These are phyloP conservation scores for Rubia occidens DNA, from an alignment of 305 asterid species.

Conservation along the genomic window DNA sequence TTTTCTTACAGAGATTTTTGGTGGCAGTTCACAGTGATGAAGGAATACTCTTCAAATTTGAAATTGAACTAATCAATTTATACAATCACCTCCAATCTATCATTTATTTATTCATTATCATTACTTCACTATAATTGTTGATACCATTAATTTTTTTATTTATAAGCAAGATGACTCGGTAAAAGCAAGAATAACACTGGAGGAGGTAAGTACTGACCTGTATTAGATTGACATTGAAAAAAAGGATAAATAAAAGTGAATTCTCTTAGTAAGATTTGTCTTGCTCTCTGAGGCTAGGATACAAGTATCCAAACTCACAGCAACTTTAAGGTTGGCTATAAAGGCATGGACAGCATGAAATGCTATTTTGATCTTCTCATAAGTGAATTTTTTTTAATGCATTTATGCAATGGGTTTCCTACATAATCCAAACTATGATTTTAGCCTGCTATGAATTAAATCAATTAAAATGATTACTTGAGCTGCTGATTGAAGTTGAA, in stretches of 20 bases:
- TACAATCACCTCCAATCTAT: not conserved
- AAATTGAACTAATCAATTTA: too few relatives aligned
- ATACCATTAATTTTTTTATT: not conserved
- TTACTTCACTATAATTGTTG: not conserved
- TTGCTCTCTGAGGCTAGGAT: not conserved
- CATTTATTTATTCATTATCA: not conserved
- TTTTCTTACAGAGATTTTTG: not conserved
- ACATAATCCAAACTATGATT: not conserved
- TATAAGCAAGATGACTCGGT: not conserved
- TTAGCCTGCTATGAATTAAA: not conserved
- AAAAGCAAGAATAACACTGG: not conserved
- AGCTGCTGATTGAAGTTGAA: not conserved
- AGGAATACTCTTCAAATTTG: not conserved
- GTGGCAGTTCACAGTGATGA: not conserved
- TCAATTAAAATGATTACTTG: not conserved
- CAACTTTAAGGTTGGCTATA: not conserved
- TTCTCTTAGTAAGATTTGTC: not conserved
- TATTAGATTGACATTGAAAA: not conserved
- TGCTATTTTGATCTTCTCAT: not conserved
- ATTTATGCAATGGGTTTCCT: not conserved
- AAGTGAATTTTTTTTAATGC: not conserved
- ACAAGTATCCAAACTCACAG: not conserved
- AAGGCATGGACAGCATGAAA: constrained; percentile 2
- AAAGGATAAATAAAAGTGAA: not conserved
- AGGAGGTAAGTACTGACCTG: constrained; percentile 2